Evolutionary conservation across 306 rosid species (phyloP), one percentile per base, ranked within the genome.

Genomic region (Neltuma alba): DNA sequence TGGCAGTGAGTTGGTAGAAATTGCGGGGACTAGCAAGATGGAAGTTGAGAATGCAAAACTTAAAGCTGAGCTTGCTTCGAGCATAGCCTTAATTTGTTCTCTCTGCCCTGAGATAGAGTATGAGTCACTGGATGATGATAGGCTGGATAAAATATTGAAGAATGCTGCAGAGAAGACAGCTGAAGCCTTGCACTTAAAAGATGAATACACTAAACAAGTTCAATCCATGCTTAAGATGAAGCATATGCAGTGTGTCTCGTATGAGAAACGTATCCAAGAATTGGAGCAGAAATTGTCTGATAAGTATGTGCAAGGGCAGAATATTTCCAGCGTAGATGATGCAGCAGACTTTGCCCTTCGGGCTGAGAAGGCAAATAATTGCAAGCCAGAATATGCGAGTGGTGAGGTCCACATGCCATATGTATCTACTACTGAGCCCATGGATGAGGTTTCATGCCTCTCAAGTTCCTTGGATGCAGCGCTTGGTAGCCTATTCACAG

Each of bases 11-110:
- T 82, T 96, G 87, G 82, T 93, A 47, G 99, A 96, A 89, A 90
- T 96, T 79, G 93, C 96, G 76, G 99, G 99, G 75, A 96, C 99
- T 66, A 86, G 92, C 88, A 93, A 87, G 88, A 28, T 96, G 92
- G 99, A 96, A 79, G 99, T 96, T 86, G 98, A 93, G 82, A 96
- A 96, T 88, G 99, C 99, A 73, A 93, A 93, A 86, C 85, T 96
- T 87, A 96, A 93, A 88, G 99, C 99, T 71, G 99, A 96, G 15
- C 98, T 96, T 82, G 99, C 99, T 83, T 68, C 94, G 79, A 91
- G 89, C 45, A 90, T 91, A 78, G 99, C 98, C 21, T 72, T 91
- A 34, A 82, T 88, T 28, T 96, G 99, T 88, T 88, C 93, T n/a
- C 83, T 84, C 45, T 84, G 74, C 82, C 96, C 93, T 69, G 92